Conservation (phyloP, 805 yeast genomes). For the Ogataea thermomethanolica region DNA sequence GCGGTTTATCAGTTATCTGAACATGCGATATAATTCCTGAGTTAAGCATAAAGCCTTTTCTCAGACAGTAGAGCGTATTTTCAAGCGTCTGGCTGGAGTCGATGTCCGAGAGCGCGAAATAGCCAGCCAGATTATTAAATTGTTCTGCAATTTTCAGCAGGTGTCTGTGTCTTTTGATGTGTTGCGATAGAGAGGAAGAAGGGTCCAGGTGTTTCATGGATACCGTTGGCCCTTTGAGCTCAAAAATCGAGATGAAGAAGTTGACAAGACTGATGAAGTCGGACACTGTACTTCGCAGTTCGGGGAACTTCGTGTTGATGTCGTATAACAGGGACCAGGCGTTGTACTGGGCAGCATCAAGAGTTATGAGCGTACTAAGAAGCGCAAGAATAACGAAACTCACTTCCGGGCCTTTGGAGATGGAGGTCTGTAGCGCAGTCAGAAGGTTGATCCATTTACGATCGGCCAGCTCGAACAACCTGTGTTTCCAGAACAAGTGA, state of each 20-base stretch:
- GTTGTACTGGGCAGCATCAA: slow-evolving; percentile 11
- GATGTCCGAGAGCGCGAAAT: slow-evolving; percentile 2
- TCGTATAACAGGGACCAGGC: slow-evolving; percentile 20
- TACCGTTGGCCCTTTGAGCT: background rate
- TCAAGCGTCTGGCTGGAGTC: slow-evolving; percentile 1
- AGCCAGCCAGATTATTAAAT: slow-evolving; percentile 6
- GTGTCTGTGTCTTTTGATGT: slow-evolving; percentile 10
- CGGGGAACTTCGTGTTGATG: slow-evolving; percentile 12
- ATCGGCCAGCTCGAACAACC: slow-evolving; percentile 4
- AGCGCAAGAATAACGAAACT: slow-evolving; percentile 14
- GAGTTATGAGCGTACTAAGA: slow-evolving; percentile 7
- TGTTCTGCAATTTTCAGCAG: slow-evolving; percentile 1
- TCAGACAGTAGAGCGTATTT: slow-evolving; percentile 9
- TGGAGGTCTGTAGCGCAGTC: slow-evolving; percentile 11
- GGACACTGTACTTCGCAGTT: slow-evolving; percentile 13
- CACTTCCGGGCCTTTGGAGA: background rate
- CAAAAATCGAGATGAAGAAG: slow-evolving; percentile 12
- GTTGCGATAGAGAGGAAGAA: slow-evolving; percentile 4
- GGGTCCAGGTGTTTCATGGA: background rate
- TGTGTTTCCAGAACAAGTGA: slow-evolving; percentile 14
- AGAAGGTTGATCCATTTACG: slow-evolving; percentile 18
- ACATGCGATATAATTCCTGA: slow-evolving; percentile 8
- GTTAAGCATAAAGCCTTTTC: slow-evolving; percentile 12
- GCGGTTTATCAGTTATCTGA: slow-evolving; percentile 8
- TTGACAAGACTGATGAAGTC: slow-evolving; percentile 20